A percentile compares a stretch with the other conserved stretches of the same genome.
Conservation (phyloP, 2,329 filamentous ascomycete genomes). For the Botrytis tulipae region DNA sequence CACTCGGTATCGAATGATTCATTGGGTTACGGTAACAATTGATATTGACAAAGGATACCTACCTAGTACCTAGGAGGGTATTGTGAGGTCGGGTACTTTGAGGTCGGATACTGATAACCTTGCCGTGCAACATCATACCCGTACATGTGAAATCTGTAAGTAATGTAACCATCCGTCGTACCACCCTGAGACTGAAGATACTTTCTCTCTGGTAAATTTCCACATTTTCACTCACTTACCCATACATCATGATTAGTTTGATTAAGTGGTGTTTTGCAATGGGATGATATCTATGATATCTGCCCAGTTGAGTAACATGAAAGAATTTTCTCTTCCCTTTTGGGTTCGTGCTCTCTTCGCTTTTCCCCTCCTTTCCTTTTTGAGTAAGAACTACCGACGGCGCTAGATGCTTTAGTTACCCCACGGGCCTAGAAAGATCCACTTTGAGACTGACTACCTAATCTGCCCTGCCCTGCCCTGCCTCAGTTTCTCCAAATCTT, state of each 20-base stretch:
- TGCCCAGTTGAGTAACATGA: no score
- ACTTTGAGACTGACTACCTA: background rate
- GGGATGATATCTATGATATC: background rate
- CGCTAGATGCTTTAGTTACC: background rate
- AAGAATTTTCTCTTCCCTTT: background rate
- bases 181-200: no score
- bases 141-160: background rate
- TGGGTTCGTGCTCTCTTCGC: background rate
- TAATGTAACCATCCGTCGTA: conserved; percentile 4
- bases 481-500: background rate
- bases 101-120: background rate
- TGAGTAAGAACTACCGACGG: background rate
- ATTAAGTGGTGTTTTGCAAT: background rate
- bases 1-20: background rate
- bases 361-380: background rate
- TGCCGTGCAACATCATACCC: background rate
- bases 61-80: no score
- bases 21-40: background rate
- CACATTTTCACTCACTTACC: background rate
- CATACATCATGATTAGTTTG: background rate
- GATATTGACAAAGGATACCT: background rate
- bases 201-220: background rate
- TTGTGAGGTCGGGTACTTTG: background rate
- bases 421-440: background rate
- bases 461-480: background rate